Percentiles rank a stretch among this genome's conserved stretches.
Conservation (phyloP, 306 rosid species). For the Heteromeles arbutifolia region DNA sequence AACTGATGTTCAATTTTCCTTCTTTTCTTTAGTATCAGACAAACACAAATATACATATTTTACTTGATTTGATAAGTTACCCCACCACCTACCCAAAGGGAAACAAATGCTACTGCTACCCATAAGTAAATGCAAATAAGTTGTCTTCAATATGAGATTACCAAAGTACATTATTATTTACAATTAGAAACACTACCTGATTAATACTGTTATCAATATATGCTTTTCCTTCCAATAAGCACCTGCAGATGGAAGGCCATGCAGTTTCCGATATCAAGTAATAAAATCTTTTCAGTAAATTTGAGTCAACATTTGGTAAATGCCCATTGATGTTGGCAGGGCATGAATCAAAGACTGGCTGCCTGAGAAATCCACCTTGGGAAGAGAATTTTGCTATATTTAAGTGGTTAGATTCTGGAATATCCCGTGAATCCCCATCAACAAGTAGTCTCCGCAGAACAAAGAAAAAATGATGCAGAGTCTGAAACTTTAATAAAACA, state of each 20-base stretch:
- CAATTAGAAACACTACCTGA: conserved; percentile 50
- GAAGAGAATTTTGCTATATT: conserved; percentile 41
- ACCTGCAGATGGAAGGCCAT: conserved; percentile 69
- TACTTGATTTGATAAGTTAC: neutral
- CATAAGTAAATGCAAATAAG: neutral
- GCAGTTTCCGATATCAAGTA: conserved; percentile 56
- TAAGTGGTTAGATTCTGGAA: conserved; percentile 25
- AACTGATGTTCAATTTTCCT: neutral
- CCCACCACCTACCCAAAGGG: neutral
- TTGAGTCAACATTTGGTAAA: conserved; percentile 30
- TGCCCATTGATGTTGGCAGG: conserved; percentile 28
- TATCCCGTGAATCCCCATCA: conserved; percentile 39
- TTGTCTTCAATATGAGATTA: neutral
- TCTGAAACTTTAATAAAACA: conserved; percentile 64
- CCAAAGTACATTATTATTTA: neutral
- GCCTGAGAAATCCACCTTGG: conserved; percentile 89
- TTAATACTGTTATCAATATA: conserved; percentile 57
- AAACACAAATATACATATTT: no score
- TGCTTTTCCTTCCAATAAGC: conserved; percentile 74
- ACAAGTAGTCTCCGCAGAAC: conserved; percentile 73
- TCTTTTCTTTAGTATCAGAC: no score
- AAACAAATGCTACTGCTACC: neutral
- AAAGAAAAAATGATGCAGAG: conserved; percentile 82
- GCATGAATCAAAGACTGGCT: conserved; percentile 46
- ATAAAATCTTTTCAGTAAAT: conserved; percentile 41